phyloP scores from a whole-genome alignment of 2,329 filamentous ascomycete genomes.

The Septoria linicola region DNA sequence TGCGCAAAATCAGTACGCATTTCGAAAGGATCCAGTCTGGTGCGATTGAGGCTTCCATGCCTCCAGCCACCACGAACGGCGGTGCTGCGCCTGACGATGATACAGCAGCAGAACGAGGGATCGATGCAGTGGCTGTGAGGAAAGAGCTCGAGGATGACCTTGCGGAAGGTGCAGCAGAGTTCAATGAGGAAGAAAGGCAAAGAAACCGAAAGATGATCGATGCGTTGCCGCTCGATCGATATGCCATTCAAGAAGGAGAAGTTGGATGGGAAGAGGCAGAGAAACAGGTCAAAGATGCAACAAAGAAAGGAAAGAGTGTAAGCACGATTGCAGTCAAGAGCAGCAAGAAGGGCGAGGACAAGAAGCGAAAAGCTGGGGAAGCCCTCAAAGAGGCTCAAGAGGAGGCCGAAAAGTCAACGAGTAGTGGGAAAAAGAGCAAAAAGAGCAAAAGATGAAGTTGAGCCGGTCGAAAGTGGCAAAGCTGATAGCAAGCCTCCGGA shows the following conservation, averaged over 20 bases:
- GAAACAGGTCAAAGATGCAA: conserved; percentile 61
- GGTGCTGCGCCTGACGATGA: conserved; percentile 24
- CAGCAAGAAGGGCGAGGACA: conserved; percentile 27
- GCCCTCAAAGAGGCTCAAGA: conserved; percentile 39
- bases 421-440: conserved; percentile 36
- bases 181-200: conserved; percentile 63
- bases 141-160: conserved; percentile 76
- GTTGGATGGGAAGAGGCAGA: conserved; percentile 64
- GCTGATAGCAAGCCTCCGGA: no score
- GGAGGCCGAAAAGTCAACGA: conserved; percentile 34
- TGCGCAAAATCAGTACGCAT: conserved; percentile 79
- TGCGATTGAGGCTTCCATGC: conserved; percentile 55
- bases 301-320: conserved; percentile 49
- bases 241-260: conserved; percentile 54
- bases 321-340: conserved; percentile 68
- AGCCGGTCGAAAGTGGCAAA: not conserved
- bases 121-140: conserved; percentile 51
- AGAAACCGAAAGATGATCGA: conserved; percentile 88
- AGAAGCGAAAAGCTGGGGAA: conserved; percentile 41
- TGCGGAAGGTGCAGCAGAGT: conserved; percentile 76
- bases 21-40: conserved; percentile 74
- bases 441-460: conserved; percentile 22
- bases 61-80: conserved; percentile 43
- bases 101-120: conserved; percentile 39
- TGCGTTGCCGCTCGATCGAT: conserved; percentile 83